Evolutionary conservation across 2,329 filamentous ascomycete species (phyloP).

Genomic region (Phialocephala subalpina): DNA sequence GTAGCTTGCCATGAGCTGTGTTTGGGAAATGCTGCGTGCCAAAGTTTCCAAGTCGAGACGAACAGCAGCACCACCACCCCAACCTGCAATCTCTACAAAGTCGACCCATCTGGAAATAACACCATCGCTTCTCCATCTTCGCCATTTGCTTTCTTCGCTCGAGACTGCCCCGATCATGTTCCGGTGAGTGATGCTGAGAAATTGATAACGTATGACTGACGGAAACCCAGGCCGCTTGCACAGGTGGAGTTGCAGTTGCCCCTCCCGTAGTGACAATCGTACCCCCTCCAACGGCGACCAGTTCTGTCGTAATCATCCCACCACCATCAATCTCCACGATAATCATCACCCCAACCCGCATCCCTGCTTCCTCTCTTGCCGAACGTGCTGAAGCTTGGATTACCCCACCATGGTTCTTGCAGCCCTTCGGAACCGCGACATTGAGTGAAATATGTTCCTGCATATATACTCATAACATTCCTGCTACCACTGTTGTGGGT

Average conservation of each 20-base stretch:
- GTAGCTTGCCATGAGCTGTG: constrained; percentile 30
- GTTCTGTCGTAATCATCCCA: neutral
- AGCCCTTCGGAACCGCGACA: constrained; percentile 9
- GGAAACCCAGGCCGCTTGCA: neutral
- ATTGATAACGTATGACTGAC: neutral
- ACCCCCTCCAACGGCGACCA: neutral
- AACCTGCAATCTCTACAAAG: constrained; percentile 30
- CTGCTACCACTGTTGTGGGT: constrained; percentile 1
- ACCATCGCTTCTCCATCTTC: constrained; percentile 20
- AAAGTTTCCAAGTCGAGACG: constrained; percentile 28
- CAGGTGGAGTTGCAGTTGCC: neutral
- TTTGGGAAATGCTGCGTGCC: constrained; percentile 23
- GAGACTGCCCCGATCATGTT: constrained; percentile 25
- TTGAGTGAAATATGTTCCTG: constrained; percentile 17
- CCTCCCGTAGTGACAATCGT: neutral
- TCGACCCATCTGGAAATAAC: constrained; percentile 16
- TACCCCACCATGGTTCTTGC: constrained; percentile 18
- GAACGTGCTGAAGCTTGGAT: neutral
- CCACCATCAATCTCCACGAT: neutral
- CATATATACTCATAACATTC: constrained; percentile 7
- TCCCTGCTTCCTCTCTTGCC: neutral
- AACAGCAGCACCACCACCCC: constrained; percentile 18
- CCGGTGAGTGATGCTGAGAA: constrained; percentile 16
- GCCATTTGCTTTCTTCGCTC: constrained; percentile 29
- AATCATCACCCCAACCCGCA: neutral